Evolutionary conservation across 2,329 filamentous ascomycete genomes (phyloP).

Genomic region (Paramyrothecium roridum): DNA sequence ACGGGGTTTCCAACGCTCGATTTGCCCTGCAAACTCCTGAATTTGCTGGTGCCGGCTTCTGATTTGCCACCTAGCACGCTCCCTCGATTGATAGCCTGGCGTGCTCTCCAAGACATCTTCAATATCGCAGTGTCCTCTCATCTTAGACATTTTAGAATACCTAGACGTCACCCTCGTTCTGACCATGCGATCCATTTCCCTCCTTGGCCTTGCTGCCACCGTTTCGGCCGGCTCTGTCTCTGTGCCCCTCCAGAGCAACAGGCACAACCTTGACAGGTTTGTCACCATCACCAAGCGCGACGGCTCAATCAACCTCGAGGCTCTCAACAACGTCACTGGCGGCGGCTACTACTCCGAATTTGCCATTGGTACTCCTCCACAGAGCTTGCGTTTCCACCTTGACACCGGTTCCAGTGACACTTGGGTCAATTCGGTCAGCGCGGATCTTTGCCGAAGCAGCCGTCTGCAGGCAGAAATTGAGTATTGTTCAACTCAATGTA

Average conservation of each 20-base stretch:
- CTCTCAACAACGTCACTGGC: slow-evolving; percentile 50
- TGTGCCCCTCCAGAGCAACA: slow-evolving; percentile 11
- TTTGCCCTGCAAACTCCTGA: too few species aligned
- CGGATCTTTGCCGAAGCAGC: slow-evolving; percentile 52
- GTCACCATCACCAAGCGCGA: slow-evolving; percentile 19
- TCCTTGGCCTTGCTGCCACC: slow-evolving; percentile 10
- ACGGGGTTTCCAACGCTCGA: too few species aligned
- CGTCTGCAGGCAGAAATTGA: slow-evolving; percentile 30
- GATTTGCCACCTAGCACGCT: too few species aligned
- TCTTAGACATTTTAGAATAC: not conserved
- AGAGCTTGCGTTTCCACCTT: slow-evolving; percentile 51
- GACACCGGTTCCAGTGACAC: slow-evolving; percentile 64
- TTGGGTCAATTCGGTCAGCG: slow-evolving; percentile 58
- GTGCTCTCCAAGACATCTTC: too few species aligned
- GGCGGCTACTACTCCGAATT: slow-evolving; percentile 57
- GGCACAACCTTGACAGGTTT: slow-evolving; percentile 7
- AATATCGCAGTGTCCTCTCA: too few species aligned
- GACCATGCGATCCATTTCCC: slow-evolving; percentile 12
- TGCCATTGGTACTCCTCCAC: slow-evolving; percentile 55
- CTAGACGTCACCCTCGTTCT: too few species aligned
- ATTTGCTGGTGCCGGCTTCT: too few species aligned
- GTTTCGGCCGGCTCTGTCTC: slow-evolving; percentile 20
- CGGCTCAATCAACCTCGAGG: slow-evolving; percentile 27
- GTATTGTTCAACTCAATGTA: slow-evolving; percentile 32
- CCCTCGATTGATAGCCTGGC: too few species aligned